Conservation (phyloP, 371 early-diverging fungal genomes). For the Mucor saturninus region DNA sequence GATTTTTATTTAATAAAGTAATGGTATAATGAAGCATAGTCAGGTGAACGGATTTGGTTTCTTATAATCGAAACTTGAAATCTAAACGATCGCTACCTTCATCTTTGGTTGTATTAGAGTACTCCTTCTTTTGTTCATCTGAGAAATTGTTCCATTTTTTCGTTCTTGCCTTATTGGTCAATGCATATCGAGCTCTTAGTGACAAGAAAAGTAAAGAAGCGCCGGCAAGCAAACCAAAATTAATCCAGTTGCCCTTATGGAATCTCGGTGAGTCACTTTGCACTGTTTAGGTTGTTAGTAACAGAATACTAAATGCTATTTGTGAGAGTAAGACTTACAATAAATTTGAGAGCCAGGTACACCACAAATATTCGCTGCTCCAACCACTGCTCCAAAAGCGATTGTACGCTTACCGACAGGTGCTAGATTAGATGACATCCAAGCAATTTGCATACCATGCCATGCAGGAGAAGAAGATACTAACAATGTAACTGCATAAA, state of each 20-base stretch:
- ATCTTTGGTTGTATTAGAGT: conserved; percentile 33
- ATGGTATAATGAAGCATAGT: too few relatives aligned
- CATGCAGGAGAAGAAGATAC: conserved; percentile 38
- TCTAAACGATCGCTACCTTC: conserved; percentile 48
- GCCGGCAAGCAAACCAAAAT: conserved; percentile 21
- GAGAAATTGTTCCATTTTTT: conserved; percentile 38
- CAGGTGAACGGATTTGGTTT: too few relatives aligned
- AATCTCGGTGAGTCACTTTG: conserved; percentile 46
- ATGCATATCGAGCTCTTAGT: conserved; percentile 32
- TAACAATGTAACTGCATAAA: conserved; percentile 32
- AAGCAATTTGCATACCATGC: conserved; percentile 53
- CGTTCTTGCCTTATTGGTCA: conserved; percentile 35
- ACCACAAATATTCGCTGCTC: conserved; percentile 33
- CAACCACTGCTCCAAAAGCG: conserved; percentile 33
- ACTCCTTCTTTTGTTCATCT: conserved; percentile 33
- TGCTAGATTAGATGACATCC: conserved; percentile 38
- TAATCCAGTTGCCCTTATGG: conserved; percentile 41
- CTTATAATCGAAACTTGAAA: conserved; percentile 36
- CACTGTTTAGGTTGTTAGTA: background rate
- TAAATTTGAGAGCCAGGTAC: conserved; percentile 39
- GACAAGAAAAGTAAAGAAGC: conserved; percentile 25
- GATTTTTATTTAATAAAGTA: too few relatives aligned
- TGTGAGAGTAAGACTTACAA: background rate
- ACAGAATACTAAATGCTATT: background rate
- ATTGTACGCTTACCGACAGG: conserved; percentile 34